These are phyloP conservation scores for Thermothelomyces thermophilus DNA, from an alignment of 2,329 filamentous ascomycete genomes.

Conservation along the genomic window DNA sequence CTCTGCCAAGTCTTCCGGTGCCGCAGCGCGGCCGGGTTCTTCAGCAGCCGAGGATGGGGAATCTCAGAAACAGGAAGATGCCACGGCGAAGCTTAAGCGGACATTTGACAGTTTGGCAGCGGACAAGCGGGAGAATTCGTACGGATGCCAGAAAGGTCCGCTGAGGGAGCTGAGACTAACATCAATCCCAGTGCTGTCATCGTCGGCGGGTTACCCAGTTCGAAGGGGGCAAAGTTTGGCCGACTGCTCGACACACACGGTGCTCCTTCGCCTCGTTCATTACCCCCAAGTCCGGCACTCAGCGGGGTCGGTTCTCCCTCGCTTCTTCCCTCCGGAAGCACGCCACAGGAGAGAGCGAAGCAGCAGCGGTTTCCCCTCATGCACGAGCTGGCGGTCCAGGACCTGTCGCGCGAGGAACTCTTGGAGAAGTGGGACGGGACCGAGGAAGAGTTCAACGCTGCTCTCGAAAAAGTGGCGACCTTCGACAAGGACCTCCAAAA, in stretches of 20 bases:
- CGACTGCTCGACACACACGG: conserved; percentile 37
- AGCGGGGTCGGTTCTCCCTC: conserved; percentile 50
- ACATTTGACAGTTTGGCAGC: conserved; percentile 38
- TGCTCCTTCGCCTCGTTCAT: conserved; percentile 36
- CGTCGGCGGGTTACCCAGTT: conserved; percentile 27
- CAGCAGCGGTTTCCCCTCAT: conserved; percentile 43
- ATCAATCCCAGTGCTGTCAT: conserved; percentile 33
- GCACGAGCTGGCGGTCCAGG: conserved; percentile 53
- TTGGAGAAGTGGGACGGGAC: conserved; percentile 40
- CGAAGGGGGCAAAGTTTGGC: conserved; percentile 31
- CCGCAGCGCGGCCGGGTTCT: conserved; percentile 7
- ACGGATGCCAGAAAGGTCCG: conserved; percentile 23
- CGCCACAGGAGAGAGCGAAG: conserved; percentile 45
- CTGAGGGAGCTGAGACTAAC: conserved; percentile 26
- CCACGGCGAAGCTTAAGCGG: conserved; percentile 42
- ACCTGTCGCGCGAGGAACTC: conserved; percentile 45
- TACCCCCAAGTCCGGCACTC: conserved; percentile 51
- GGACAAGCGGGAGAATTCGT: conserved; percentile 42
- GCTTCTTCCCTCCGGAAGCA: conserved; percentile 41
- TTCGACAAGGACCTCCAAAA: conserved; percentile 42
- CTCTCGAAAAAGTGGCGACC: conserved; percentile 53
- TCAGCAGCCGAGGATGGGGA: conserved; percentile 9
- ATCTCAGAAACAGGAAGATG: conserved; percentile 19
- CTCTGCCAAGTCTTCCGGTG: conserved; percentile 8
- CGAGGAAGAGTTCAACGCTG: conserved; percentile 47